A percentile compares a stretch with the other conserved stretches of the same genome.
These are phyloP conservation scores for Nyssa sinensis DNA, from an alignment of 148 eudicot genomes.

Conservation along the genomic window DNA sequence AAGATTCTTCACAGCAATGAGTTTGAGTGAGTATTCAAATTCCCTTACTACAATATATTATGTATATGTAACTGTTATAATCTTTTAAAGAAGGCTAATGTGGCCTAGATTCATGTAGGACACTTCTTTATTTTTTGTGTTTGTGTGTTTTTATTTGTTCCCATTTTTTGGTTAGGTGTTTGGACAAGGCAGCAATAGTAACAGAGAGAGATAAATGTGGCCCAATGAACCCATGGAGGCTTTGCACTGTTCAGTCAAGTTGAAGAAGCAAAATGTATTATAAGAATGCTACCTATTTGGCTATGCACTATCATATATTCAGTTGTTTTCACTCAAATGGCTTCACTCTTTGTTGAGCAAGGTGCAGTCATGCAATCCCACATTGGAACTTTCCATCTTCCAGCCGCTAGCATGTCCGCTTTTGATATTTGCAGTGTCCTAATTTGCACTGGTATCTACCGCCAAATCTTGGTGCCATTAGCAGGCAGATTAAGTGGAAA, in stretches of 20 bases:
- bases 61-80: too few species aligned
- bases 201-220: slow-evolving; percentile 34
- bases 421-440: slow-evolving; percentile 83
- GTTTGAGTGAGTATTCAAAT: slow-evolving; percentile 36
- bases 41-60: background rate
- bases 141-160: background rate
- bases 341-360: slow-evolving; percentile 92
- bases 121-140: background rate
- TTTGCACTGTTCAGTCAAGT: slow-evolving; percentile 89
- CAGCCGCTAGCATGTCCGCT: slow-evolving; percentile 86
- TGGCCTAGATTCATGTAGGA: background rate
- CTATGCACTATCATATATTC: slow-evolving; percentile 90
- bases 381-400: slow-evolving; percentile 50
- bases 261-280: slow-evolving; percentile 88
- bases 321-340: slow-evolving; percentile 94
- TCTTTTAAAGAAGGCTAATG: background rate
- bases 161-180: slow-evolving; percentile 30
- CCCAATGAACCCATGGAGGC: slow-evolving; percentile 58
- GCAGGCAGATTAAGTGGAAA: slow-evolving; percentile 50
- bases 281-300: slow-evolving; percentile 83
- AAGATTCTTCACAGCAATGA: slow-evolving; percentile 68
- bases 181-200: slow-evolving; percentile 88
- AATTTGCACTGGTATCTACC: slow-evolving; percentile 60
- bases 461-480: slow-evolving; percentile 58
- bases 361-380: slow-evolving; percentile 70